Conservation (phyloP, 805 yeast species). For the Yarrowia hollandica region DNA sequence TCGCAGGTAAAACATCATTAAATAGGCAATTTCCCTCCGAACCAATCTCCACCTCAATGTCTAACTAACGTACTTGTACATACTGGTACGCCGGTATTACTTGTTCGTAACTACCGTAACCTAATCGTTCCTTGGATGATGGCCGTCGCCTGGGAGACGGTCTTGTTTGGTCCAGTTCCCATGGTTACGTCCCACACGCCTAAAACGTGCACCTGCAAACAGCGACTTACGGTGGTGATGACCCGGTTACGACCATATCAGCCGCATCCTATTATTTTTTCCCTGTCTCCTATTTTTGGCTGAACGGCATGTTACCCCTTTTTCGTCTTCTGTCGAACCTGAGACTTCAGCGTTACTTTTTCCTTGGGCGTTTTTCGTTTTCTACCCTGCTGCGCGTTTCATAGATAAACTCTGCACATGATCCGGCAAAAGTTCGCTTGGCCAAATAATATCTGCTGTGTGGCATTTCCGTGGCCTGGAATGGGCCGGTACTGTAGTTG, state of each 20-base stretch:
- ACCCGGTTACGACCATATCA: too few species aligned
- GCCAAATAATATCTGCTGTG: slow-evolving; percentile 12
- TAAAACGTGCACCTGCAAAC: too few species aligned
- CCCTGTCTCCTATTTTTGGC: neutral
- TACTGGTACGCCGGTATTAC: too few species aligned
- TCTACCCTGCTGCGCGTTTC: slow-evolving; percentile 19
- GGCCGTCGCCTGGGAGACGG: neutral
- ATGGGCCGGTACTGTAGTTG: neutral
- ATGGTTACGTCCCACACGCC: slow-evolving; percentile 12
- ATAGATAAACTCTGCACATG: slow-evolving; percentile 9
- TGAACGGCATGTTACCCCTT: neutral
- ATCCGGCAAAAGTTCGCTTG: slow-evolving; percentile 7
- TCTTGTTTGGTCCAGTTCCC: slow-evolving; percentile 5
- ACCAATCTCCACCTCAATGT: neutral
- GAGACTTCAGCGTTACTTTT: slow-evolving; percentile 1
- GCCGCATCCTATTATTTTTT: too few species aligned
- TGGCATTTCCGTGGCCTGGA: neutral
- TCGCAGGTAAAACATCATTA: too few species aligned
- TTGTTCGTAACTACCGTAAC: too few species aligned
- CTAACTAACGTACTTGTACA: too few species aligned
- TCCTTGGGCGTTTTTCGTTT: neutral
- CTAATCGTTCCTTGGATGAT: too few species aligned
- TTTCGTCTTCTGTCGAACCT: neutral
- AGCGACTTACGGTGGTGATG: too few species aligned
- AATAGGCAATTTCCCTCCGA: slow-evolving; percentile 5